phyloP scores from a whole-genome alignment of 176 grass and related monocot species.

The Carex littledalei region DNA sequence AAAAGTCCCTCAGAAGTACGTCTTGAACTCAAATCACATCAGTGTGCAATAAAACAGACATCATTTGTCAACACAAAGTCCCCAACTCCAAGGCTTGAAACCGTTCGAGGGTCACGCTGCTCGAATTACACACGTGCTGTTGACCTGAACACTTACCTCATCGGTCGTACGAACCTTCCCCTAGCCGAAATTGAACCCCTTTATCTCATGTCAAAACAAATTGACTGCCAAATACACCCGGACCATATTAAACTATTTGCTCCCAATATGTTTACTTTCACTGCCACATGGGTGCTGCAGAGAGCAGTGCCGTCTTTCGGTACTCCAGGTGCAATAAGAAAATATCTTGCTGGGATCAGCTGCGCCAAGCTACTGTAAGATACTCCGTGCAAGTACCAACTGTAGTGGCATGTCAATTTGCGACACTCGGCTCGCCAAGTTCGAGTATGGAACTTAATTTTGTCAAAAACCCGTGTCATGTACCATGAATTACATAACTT shows the following conservation, averaged over 20 bases:
- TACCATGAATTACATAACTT: not conserved
- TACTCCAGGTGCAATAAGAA: not conserved
- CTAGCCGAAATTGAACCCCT: not conserved
- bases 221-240: not conserved
- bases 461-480: not conserved
- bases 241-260: not conserved
- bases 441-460: not conserved
- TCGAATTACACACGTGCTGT: slow-evolving; percentile 25
- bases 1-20: not conserved
- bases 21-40: not conserved
- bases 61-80: not conserved
- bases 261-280: not conserved
- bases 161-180: slow-evolving; percentile 14
- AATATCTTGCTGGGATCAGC: not conserved
- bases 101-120: not conserved
- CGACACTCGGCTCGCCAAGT: not conserved
- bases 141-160: slow-evolving; percentile 13
- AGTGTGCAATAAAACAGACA: not conserved
- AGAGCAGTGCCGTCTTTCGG: not conserved
- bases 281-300: not conserved
- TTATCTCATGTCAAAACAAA: not conserved
- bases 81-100: not conserved
- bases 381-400: slow-evolving; percentile 11
- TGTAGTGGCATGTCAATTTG: not conserved
- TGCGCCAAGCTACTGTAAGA: not conserved